A percentile compares a stretch with the other conserved stretches of the same genome.
Evolutionary conservation across 2,329 filamentous ascomycete species (phyloP).

Genomic region (Colletotrichum liaoningense): DNA sequence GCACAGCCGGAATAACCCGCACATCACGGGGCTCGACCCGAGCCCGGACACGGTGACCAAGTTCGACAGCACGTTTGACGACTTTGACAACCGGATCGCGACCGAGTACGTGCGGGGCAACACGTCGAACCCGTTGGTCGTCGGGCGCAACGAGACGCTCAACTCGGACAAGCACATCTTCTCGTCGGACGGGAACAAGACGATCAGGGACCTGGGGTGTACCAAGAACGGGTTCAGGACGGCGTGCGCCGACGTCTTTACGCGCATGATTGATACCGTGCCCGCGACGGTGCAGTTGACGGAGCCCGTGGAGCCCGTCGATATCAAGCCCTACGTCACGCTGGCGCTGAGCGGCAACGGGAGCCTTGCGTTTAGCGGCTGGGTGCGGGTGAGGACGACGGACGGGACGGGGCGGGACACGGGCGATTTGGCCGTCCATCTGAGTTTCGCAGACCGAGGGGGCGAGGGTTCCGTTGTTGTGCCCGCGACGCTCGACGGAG

Average conservation of each 20-base stretch:
- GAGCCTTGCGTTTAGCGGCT: conserved; percentile 41
- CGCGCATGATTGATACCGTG: conserved; percentile 50
- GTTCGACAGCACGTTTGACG: conserved; percentile 43
- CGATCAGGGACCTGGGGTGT: conserved; percentile 52
- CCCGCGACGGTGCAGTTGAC: conserved; percentile 43
- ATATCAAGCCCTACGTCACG: conserved; percentile 45
- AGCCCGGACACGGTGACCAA: conserved; percentile 46
- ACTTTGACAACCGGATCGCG: conserved; percentile 40
- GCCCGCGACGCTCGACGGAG: conserved; percentile 24
- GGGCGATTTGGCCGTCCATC: conserved; percentile 34
- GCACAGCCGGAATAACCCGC: conserved; percentile 40
- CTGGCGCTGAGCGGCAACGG: conserved; percentile 43
- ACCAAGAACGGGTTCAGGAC: conserved; percentile 49
- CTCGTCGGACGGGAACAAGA: conserved; percentile 48
- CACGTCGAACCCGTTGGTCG: conserved; percentile 39
- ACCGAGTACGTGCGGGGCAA: conserved; percentile 38
- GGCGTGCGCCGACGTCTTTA: conserved; percentile 44
- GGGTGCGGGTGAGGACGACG: conserved; percentile 41
- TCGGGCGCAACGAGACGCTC: conserved; percentile 39
- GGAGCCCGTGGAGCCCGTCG: conserved; percentile 43
- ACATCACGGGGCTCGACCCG: conserved; percentile 36
- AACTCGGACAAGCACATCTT: conserved; percentile 40
- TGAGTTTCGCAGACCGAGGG: conserved; percentile 32
- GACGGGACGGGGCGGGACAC: conserved; percentile 30
- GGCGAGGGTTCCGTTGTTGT: conserved; percentile 24